Evolutionary conservation across 2,329 filamentous ascomycete genomes (phyloP), one percentile per base, ranked within the genome.

Genomic region (Penicillium sp.): DNA sequence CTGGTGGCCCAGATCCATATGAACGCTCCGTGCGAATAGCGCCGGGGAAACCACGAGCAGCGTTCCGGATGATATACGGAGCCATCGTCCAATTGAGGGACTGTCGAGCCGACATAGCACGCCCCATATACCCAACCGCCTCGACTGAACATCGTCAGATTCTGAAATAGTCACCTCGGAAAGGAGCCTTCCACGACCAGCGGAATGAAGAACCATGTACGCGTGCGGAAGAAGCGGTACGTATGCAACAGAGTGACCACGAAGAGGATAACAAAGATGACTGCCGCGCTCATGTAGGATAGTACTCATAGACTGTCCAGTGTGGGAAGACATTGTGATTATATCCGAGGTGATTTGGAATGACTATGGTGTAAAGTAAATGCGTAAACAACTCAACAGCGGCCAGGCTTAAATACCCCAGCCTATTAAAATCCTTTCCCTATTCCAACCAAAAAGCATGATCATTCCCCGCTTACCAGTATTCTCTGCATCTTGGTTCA

Each of bases 1-100:
- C 15, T 59, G 10, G 76, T 70, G 12, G 78, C 71, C 10, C 75
- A 78, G 71, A 6, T 69, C 63, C 63, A 77, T 78, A 53, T 79
- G 78, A 53, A 77, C 74, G 0, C 71, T 72, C 12, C 76, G n/a
- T 6, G 75, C 76, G 48, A 76, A 73, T 33, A 78, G 70, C 2
- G 72, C 71, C 0, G 74, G n/a, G n/a, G n/a, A 75, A 6, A 79
- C 62, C 8, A 78, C 66, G 31, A 77, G 67, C 52, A 78, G 66
- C 25, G 77, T 52, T 61, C 51, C 77, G 73, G 42, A 76, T 67
- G 37, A 39, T 39, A 39, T 39, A n/a, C 23, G 37, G 37, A 12
- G 23, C 20, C 4, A 10, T 39, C 10, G 20, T 39, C 20, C 37
- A n/a, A n/a, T n/a, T 39, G 10, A 23, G 37, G 6, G 37, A 39